phyloP scores from a whole-genome alignment of 345 rosid species.

The Eutrema japonicum region DNA sequence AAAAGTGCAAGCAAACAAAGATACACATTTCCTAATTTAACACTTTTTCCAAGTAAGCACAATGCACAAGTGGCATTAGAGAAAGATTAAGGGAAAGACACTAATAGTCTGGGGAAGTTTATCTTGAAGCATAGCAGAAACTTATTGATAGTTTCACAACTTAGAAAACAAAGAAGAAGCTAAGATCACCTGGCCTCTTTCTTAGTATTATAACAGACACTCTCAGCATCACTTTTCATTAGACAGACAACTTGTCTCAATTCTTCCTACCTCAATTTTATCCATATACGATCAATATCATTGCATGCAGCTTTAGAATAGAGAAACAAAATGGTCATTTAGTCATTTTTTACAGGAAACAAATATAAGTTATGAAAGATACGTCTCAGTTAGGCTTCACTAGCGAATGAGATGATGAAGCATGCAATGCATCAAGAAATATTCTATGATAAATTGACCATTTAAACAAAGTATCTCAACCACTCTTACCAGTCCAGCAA shows the following conservation, averaged over 20 bases:
- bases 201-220: slow-evolving; percentile 21
- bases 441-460: background rate
- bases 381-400: background rate
- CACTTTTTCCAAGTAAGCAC: slow-evolving; percentile 20
- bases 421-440: slow-evolving; percentile 15
- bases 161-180: background rate
- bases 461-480: slow-evolving; percentile 19
- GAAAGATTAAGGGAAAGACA: slow-evolving; percentile 14
- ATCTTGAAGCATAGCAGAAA: slow-evolving; percentile 15
- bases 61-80: slow-evolving; percentile 13
- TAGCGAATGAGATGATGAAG: slow-evolving; percentile 11
- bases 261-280: slow-evolving; percentile 27
- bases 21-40: slow-evolving; percentile 17
- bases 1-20: slow-evolving; percentile 19
- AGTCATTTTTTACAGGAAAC: background rate
- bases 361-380: slow-evolving; percentile 3
- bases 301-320: slow-evolving; percentile 15
- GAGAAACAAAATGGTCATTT: slow-evolving; percentile 21
- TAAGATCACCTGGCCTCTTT: slow-evolving; percentile 17
- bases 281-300: slow-evolving; percentile 17
- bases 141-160: slow-evolving; percentile 10
- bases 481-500: slow-evolving; percentile 84
- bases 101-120: slow-evolving; percentile 15
- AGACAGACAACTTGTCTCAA: slow-evolving; percentile 30
- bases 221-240: slow-evolving; percentile 27